phyloP scores from a whole-genome alignment of 306 rosid species.

The peach (Prunus persica) region DNA sequence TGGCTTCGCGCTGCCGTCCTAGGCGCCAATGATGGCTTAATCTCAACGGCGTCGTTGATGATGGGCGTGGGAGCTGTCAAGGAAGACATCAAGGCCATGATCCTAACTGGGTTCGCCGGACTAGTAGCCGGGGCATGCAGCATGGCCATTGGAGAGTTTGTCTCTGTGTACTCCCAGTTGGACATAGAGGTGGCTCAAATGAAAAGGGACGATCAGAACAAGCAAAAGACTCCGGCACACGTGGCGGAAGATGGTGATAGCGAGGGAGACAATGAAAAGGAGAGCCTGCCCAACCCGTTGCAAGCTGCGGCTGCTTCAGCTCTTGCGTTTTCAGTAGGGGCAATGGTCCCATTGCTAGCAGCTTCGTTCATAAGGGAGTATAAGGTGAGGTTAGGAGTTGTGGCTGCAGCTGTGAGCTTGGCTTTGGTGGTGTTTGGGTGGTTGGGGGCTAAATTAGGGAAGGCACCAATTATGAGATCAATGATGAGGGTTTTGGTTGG shows the following conservation, averaged over 20 bases:
- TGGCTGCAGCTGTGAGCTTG: slow-evolving; percentile 61
- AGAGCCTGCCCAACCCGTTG: slow-evolving; percentile 67
- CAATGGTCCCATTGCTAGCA: slow-evolving; percentile 79
- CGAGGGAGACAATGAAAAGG: slow-evolving; percentile 31
- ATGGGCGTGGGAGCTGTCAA: slow-evolving; percentile 94
- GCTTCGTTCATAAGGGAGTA: slow-evolving; percentile 75
- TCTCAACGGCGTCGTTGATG: slow-evolving; percentile 89
- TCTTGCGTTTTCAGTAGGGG: slow-evolving; percentile 78
- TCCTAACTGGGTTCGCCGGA: slow-evolving; percentile 80
- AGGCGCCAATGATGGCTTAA: slow-evolving; percentile 92
- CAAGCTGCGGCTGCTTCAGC: slow-evolving; percentile 93
- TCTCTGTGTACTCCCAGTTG: slow-evolving; percentile 83
- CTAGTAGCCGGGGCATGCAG: slow-evolving; percentile 89
- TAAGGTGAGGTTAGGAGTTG: slow-evolving; percentile 51
- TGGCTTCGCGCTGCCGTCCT: slow-evolving; percentile 92
- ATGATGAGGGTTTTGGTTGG: slow-evolving; percentile 61
- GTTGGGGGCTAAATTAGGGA: slow-evolving; percentile 73
- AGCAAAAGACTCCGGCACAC: background rate
- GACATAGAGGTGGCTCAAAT: slow-evolving; percentile 80
- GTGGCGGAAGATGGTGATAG: background rate
- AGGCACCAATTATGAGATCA: slow-evolving; percentile 55
- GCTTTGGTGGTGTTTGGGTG: slow-evolving; percentile 74
- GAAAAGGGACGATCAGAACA: slow-evolving; percentile 46
- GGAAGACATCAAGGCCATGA: slow-evolving; percentile 81
- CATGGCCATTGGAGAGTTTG: slow-evolving; percentile 97